Evolutionary conservation across 768 basidiomycete species (phyloP).

Genomic region (Lactarius vividus): DNA sequence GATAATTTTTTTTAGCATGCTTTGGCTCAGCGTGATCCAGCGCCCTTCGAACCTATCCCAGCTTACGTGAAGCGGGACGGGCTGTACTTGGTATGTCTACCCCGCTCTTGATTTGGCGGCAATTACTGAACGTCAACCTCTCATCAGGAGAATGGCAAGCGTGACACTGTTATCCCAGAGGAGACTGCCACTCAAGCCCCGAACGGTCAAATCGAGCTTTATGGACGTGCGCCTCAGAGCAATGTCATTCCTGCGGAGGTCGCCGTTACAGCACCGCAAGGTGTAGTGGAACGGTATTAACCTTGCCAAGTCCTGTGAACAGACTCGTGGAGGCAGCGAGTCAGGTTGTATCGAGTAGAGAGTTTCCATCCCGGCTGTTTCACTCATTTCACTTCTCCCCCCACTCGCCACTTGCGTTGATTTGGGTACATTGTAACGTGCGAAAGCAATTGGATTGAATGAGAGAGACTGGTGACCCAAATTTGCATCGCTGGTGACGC

Average conservation of each 20-base stretch:
- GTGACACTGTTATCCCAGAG: conserved; percentile 33
- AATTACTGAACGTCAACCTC: not conserved
- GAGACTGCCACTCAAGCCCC: conserved; percentile 38
- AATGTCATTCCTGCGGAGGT: conserved; percentile 30
- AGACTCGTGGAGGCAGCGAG: conserved; percentile 16
- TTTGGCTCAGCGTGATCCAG: conserved; percentile 31
- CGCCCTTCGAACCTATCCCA: conserved; percentile 42
- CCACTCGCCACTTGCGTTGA: conserved; percentile 1
- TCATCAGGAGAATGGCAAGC: not conserved
- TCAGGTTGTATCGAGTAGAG: conserved; percentile 5
- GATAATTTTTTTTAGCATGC: conserved; percentile 11
- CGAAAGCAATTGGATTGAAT: conserved; percentile 13
- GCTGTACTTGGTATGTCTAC: not conserved
- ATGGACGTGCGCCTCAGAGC: conserved; percentile 21
- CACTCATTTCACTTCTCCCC: not conserved
- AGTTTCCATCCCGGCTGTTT: conserved; percentile 2
- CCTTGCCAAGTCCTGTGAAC: conserved; percentile 2
- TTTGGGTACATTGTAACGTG: conserved; percentile 12
- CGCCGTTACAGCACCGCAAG: conserved; percentile 28
- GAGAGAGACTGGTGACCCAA: not conserved
- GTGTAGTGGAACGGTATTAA: conserved; percentile 11
- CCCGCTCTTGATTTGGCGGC: not conserved
- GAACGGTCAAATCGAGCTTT: conserved; percentile 35
- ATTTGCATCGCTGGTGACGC: not conserved
- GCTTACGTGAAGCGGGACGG: conserved; percentile 40